A percentile compares a stretch with the other conserved stretches of the same genome.
Evolutionary conservation across 176 grass and related monocot species (phyloP).

Genomic region (Elymus sibiricus): DNA sequence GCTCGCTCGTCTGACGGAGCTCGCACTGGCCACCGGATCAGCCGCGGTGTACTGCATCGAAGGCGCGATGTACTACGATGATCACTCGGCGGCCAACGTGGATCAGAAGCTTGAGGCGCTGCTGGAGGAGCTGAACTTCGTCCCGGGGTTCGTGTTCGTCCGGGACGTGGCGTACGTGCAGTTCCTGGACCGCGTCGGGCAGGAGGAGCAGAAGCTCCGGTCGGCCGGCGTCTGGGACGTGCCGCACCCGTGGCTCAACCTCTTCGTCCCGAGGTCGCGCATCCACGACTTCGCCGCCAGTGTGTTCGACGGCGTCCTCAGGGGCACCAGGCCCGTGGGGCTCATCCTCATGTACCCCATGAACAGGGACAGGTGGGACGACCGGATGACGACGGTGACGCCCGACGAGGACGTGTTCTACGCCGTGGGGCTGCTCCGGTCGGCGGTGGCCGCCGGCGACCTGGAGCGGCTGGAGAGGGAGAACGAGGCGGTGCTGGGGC

Average conservation of each 20-base stretch:
- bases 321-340: conserved; percentile 20
- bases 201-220: conserved; percentile 23
- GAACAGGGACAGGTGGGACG: conserved; percentile 38
- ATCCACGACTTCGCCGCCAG: conserved; percentile 32
- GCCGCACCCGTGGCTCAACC: conserved; percentile 57
- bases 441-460: conserved; percentile 2
- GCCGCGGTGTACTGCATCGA: conserved; percentile 42
- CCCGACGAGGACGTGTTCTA: conserved; percentile 53
- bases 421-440: conserved; percentile 33
- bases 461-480: conserved; percentile 30
- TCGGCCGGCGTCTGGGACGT: conserved; percentile 23
- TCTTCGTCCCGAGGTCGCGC: conserved; percentile 46
- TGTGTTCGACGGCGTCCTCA: conserved; percentile 41
- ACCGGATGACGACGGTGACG: conserved; percentile 29
- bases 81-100: not conserved
- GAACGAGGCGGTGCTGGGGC: conserved; percentile 22
- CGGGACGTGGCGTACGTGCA: conserved; percentile 17
- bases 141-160: conserved; percentile 22
- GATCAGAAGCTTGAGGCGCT: conserved; percentile 23
- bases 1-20: conserved; percentile 24
- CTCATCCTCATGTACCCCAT: conserved; percentile 56
- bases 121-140: conserved; percentile 33
- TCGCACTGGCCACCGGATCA: not conserved
- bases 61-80: conserved; percentile 39
- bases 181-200: conserved; percentile 38